phyloP scores from a whole-genome alignment of 2,329 filamentous ascomycete species.

The Neonectria faginata region DNA sequence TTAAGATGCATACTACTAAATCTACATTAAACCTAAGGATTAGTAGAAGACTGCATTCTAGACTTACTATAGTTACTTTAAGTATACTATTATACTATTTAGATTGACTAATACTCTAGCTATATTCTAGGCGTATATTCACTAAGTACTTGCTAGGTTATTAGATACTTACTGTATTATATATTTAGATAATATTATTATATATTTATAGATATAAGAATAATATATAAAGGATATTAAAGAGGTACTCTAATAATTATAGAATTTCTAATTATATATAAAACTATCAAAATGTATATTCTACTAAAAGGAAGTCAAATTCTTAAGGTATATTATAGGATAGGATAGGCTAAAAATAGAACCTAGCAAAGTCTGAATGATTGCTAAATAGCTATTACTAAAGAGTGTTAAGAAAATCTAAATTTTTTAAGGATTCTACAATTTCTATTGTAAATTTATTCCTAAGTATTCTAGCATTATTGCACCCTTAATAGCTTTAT shows the following conservation, averaged over 20 bases:
- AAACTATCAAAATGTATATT: neutral
- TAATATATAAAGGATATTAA: neutral
- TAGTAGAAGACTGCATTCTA: neutral
- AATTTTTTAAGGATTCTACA: no score
- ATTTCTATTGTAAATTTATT: no score
- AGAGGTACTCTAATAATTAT: neutral
- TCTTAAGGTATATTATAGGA: neutral
- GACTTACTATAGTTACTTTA: neutral
- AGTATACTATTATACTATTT: no score
- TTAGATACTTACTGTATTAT: no score
- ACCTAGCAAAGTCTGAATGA: no score
- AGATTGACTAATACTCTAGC: no score
- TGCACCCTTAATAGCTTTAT: neutral
- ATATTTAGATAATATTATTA: no score
- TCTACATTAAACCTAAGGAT: neutral
- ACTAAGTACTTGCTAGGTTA: no score
- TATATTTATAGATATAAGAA: neutral
- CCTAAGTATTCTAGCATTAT: neutral
- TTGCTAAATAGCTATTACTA: no score
- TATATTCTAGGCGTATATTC: no score
- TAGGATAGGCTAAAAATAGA: no score
- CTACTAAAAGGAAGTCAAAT: neutral
- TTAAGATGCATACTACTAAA: neutral
- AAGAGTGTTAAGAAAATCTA: no score
- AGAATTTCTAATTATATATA: neutral